Evolutionary conservation across 192 early-diverging fungal species (phyloP), one percentile per base, ranked within the genome.

Genomic region (Dissophora globulifera): DNA sequence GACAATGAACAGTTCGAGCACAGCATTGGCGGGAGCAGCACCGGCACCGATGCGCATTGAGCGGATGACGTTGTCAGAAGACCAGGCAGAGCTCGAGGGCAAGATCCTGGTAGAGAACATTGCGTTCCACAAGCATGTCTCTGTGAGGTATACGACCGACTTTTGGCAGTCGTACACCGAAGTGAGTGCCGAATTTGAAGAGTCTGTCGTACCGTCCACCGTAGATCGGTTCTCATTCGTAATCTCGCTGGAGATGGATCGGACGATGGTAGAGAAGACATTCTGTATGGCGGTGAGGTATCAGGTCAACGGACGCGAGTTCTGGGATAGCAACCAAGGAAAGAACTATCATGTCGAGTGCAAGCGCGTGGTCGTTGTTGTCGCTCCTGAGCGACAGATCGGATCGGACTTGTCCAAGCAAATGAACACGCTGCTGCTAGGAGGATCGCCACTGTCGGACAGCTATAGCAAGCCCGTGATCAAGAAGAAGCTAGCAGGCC

Each of bases 261-360:
- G 58, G 5, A 80, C 84, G 0, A 60, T 87, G 35, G 86, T 84
- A 10, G 71, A 75, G 22, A 75, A 75, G 45, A 66, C 49, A 6
- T 60, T 75, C 23, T 75, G 71, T n/a, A 52, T 92, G 42, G 88
- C 88, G 50, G 82, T 88, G 30, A 78, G 82, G 9, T 96, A 94
- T 74, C 80, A 70, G n/a, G 94, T 95, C 22, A 82, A 78, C 22
- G 89, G 87, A 4, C 62, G 55, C 23, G 91, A 93, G 78, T 86
- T 88, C 78, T 98, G 96, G 96, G 96, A 98, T 83, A 98, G 95
- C 83, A 98, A 98, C 86, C 61, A 70, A 49, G 92, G 93, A n/a
- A 75, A 75, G 53, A 98, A 98, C 84, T 95, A 95, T 79, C 81
- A 87, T 52, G 80, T 93, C 50, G 76, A 83, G 12, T 70, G 84